Conservation (phyloP, 352 stramenopile genomes). For the Pythium brachiatum region DNA sequence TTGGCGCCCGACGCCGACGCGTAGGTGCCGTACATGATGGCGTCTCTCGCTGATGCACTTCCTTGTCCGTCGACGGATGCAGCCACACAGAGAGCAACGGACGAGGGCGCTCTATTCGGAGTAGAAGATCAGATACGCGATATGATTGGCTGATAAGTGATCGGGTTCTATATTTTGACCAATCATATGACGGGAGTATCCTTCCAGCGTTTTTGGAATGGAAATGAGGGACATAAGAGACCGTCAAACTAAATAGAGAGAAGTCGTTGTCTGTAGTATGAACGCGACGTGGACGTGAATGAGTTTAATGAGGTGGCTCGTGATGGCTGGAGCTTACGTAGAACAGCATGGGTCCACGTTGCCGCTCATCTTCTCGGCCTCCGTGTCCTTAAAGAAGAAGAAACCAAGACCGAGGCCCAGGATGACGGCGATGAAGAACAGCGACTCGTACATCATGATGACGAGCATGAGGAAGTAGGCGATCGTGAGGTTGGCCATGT, state of each 20-base stretch:
- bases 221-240: neutral
- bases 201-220: neutral
- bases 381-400: slow-evolving; percentile 81
- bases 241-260: no score
- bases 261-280: no score
- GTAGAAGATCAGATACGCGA: neutral
- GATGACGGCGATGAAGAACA: slow-evolving; percentile 78
- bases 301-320: neutral
- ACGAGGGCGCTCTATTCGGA: neutral
- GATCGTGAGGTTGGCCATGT: slow-evolving; percentile 76
- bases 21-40: slow-evolving; percentile 24
- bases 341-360: slow-evolving; percentile 77
- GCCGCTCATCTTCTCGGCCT: slow-evolving; percentile 59
- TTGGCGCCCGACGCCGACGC: slow-evolving; percentile 13
- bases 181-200: neutral
- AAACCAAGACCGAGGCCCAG: slow-evolving; percentile 71
- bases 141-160: neutral
- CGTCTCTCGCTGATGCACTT: no score
- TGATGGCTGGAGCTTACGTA: slow-evolving; percentile 33
- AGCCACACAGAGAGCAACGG: neutral
- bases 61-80: neutral
- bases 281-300: neutral
- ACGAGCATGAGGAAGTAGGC: slow-evolving; percentile 86
- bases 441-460: slow-evolving; percentile 83
- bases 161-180: neutral